A percentile compares a stretch with the other conserved stretches of the same genome.
Conservation (phyloP, 768 basidiomycete genomes). For the Rossbeevera mucosa region DNA sequence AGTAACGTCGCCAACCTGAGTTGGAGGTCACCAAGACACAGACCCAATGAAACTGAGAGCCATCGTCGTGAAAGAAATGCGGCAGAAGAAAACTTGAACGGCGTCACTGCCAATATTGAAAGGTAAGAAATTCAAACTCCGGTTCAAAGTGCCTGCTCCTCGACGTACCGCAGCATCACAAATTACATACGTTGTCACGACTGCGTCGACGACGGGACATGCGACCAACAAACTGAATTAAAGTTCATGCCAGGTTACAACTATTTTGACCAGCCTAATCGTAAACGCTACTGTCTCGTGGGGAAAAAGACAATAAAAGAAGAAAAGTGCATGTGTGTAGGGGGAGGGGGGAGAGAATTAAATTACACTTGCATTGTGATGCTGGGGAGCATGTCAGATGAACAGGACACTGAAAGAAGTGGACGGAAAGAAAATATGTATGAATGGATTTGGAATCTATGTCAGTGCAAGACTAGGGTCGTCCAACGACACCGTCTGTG, state of each 20-base stretch:
- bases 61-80: conserved; percentile 38
- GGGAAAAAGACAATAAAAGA: not conserved
- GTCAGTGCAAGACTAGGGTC: conserved; percentile 7
- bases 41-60: conserved; percentile 76
- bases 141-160: conserved; percentile 15
- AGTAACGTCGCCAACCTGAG: conserved; percentile 2
- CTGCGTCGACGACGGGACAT: not conserved
- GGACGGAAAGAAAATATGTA: not conserved
- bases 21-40: conserved; percentile 10
- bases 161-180: not conserved
- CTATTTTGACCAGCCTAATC: not conserved
- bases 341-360: not conserved
- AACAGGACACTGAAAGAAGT: not conserved
- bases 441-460: not conserved
- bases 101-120: conserved; percentile 6
- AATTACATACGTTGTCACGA: not conserved
- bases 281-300: not conserved
- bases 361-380: conserved; percentile 15
- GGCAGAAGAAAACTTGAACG: conserved; percentile 19
- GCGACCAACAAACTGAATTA: conserved; percentile 5
- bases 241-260: not conserved
- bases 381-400: not conserved
- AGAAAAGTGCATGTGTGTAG: not conserved
- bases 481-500: conserved; percentile 21
- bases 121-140: conserved; percentile 23